Percentiles rank a stretch among this genome's conserved stretches.
phyloP scores from a whole-genome alignment of 768 basidiomycete species.

The Kwoniella mangroviensis region DNA sequence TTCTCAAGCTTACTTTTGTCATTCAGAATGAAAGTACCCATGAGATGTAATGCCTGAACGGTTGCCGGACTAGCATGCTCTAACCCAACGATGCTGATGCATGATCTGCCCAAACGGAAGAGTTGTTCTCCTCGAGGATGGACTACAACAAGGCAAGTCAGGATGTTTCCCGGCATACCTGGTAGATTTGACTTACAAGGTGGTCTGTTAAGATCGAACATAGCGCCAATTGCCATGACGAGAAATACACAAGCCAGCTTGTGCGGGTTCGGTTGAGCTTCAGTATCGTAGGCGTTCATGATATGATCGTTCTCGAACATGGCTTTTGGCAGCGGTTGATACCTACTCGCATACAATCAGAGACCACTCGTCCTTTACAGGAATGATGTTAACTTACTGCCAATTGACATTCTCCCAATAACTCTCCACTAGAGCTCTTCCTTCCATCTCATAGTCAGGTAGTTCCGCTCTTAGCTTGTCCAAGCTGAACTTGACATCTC shows the following conservation, averaged over 20 bases:
- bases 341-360: slow-evolving; percentile 26
- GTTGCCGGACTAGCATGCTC: slow-evolving; percentile 52
- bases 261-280: slow-evolving; percentile 43
- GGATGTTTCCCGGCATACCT: background rate
- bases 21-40: slow-evolving; percentile 54
- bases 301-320: slow-evolving; percentile 54
- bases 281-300: slow-evolving; percentile 45
- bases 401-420: slow-evolving; percentile 58
- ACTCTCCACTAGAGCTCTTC: slow-evolving; percentile 37
- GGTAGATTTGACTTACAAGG: slow-evolving; percentile 42
- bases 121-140: slow-evolving; percentile 49
- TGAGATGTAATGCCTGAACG: slow-evolving; percentile 51
- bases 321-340: slow-evolving; percentile 42
- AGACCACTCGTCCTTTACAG: background rate
- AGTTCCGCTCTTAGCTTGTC: slow-evolving; percentile 39
- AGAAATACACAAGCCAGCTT: slow-evolving; percentile 57
- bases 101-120: slow-evolving; percentile 50
- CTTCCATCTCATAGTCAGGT: slow-evolving; percentile 53
- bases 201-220: slow-evolving; percentile 53
- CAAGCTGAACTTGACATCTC: slow-evolving; percentile 27
- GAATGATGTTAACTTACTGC: slow-evolving; percentile 45
- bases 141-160: slow-evolving; percentile 25
- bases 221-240: slow-evolving; percentile 54
- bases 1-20: slow-evolving; percentile 40
- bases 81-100: slow-evolving; percentile 44